Evolutionary conservation across 139 green algal species (phyloP), one percentile per base, ranked within the genome.

Genomic region (Gonium pectorale): DNA sequence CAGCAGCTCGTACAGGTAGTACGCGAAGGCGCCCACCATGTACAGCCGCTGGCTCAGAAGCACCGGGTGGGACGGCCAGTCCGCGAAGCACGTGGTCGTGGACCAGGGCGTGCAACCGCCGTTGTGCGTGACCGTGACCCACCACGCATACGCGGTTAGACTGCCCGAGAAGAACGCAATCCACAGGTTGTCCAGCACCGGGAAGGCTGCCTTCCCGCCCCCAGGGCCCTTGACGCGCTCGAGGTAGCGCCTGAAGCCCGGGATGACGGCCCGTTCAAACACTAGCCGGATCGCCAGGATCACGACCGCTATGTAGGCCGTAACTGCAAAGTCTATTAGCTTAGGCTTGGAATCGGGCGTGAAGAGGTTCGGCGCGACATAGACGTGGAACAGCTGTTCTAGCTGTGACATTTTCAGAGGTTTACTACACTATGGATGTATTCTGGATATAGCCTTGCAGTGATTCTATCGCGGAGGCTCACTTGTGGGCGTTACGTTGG

Each of bases 1-100:
- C 8, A 91, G 35, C 67, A 92, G 87, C 70, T 93, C 90, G 51
- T 90, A 90, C 17, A 86, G 54, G 66, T 93, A 93, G 80, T 88
- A 90, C 5, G 87, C 88, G 73, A 87, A 89, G 33, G 70, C 56
- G 37, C 81, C 22, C 27, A 91, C 69, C 64, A 85, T 83, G 8
- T 62, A 86, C 79, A 33, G 78, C 3, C 82, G 67, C 63, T 91
- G 87, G 9, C 43, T 27, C 0, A 85, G 24, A 5, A 64, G 2
- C 1, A 87, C 31, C 0, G 41, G 17, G 43, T 91, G 87, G 37
- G 89, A 4, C 11, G 87, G 87, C 87, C 87, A 91, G 3, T 59
- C 79, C 5, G 31, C 49, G 21, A 91, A 64, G 87, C 87, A 91
- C 21, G 71, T 31, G 21, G 56, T 72, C 5, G 87, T 86, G 70